phyloP scores from a whole-genome alignment of 768 basidiomycete species.

The Saitozyma podzolica region DNA sequence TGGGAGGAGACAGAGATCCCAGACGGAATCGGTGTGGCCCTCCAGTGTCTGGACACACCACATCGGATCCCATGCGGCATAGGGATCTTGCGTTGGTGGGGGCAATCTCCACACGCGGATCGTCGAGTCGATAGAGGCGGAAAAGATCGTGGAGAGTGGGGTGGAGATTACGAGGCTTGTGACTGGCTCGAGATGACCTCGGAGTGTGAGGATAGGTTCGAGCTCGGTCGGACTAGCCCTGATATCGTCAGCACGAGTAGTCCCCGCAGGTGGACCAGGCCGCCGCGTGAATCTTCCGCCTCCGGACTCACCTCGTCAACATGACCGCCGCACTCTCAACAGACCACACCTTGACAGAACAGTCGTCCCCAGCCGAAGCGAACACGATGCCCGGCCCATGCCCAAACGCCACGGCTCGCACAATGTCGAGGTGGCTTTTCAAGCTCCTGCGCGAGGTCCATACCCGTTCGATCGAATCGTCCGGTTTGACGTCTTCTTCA shows the following conservation, averaged over 20 bases:
- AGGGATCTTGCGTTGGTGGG: conserved; percentile 73
- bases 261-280: neutral
- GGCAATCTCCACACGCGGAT: conserved; percentile 90
- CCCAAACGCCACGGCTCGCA: conserved; percentile 78
- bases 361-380: conserved; percentile 93
- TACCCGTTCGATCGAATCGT: conserved; percentile 60
- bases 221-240: conserved; percentile 59
- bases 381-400: conserved; percentile 76
- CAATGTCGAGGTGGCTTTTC: conserved; percentile 92
- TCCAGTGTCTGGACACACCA: conserved; percentile 75
- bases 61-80: conserved; percentile 83
- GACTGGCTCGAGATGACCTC: conserved; percentile 88
- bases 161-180: conserved; percentile 69
- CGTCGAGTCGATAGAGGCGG: conserved; percentile 88
- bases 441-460: conserved; percentile 87
- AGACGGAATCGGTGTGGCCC: conserved; percentile 92
- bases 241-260: conserved; percentile 1
- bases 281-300: neutral
- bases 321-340: conserved; percentile 74
- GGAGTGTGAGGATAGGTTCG: conserved; percentile 88
- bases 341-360: conserved; percentile 93
- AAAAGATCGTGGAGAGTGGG: conserved; percentile 73
- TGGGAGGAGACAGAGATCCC: conserved; percentile 85
- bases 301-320: conserved; percentile 67
- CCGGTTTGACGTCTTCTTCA: conserved; percentile 65